These are phyloP conservation scores for Phlyctochytrium arcticum DNA, from an alignment of 192 early-diverging fungal species.

Conservation along the genomic window DNA sequence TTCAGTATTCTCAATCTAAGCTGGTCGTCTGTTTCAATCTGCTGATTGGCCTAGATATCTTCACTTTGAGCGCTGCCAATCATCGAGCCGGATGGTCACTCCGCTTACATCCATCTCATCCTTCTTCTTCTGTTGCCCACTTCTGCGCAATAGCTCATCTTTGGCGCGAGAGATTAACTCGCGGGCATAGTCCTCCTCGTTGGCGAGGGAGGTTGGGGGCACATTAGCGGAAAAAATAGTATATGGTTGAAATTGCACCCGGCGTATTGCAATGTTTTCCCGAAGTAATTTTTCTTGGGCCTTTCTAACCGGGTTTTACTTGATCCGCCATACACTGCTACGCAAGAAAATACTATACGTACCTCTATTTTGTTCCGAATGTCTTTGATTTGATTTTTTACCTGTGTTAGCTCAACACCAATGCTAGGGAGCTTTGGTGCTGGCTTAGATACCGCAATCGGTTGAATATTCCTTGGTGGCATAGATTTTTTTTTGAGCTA, in stretches of 20 bases:
- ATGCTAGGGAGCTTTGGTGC: neutral
- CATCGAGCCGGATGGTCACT: too few relatives aligned
- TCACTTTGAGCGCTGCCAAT: too few relatives aligned
- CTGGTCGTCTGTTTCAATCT: constrained; percentile 13
- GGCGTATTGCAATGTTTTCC: constrained; percentile 18
- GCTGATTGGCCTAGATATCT: constrained; percentile 17
- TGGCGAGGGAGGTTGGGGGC: neutral
- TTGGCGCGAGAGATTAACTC: constrained; percentile 29
- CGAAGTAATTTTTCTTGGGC: constrained; percentile 8
- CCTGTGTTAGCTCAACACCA: constrained; percentile 2
- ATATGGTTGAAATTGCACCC: constrained; percentile 26
- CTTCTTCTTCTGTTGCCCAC: constrained; percentile 11
- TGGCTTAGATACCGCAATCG: neutral
- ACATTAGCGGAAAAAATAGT: constrained; percentile 21
- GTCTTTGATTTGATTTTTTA: constrained; percentile 17
- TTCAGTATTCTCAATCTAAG: constrained; percentile 1
- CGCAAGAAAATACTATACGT: neutral
- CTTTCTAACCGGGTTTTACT: neutral
- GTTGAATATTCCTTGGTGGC: neutral
- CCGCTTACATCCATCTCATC: constrained; percentile 20
- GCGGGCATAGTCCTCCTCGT: constrained; percentile 12
- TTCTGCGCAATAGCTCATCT: constrained; percentile 4
- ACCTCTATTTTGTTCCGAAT: constrained; percentile 6
- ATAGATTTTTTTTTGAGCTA: too few relatives aligned
- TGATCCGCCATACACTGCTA: neutral